Conservation (phyloP, 306 rosid species). For the Glycine tomentella region DNA sequence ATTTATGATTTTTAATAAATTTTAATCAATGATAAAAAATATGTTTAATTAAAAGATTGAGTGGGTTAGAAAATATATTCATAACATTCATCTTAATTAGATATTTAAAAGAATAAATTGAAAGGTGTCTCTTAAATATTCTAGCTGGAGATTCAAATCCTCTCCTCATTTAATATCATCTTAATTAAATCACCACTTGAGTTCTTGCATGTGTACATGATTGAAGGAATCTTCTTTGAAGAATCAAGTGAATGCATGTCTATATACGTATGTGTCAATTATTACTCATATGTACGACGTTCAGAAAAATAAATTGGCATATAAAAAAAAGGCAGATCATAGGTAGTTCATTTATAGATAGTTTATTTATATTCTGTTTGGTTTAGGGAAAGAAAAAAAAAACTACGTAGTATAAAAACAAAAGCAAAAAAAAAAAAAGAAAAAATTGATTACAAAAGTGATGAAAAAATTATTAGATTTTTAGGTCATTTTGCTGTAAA, state of each 20-base stretch:
- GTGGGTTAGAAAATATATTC: too few relatives aligned
- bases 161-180: not conserved
- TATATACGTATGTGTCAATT: not conserved
- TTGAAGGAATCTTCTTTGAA: slow-evolving; percentile 16
- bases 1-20: too few relatives aligned
- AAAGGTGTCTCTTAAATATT: not conserved
- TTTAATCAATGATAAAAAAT: too few relatives aligned
- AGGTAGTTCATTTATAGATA: too few relatives aligned
- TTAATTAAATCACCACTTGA: not conserved
- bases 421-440: not conserved
- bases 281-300: not conserved
- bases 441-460: not conserved
- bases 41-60: too few relatives aligned
- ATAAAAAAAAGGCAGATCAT: not conserved
- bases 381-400: too few relatives aligned
- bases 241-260: not conserved
- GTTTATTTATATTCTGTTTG: too few relatives aligned
- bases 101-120: not conserved
- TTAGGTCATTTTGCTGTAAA: not conserved
- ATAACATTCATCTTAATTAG: too few relatives aligned
- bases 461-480: not conserved
- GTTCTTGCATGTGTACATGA: slow-evolving; percentile 7
- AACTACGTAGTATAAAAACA: too few relatives aligned
- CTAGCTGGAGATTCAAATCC: not conserved
- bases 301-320: not conserved